phyloP scores from a whole-genome alignment of 495 filamentous ascomycete genomes.

The Recurvomyces mirabilis region DNA sequence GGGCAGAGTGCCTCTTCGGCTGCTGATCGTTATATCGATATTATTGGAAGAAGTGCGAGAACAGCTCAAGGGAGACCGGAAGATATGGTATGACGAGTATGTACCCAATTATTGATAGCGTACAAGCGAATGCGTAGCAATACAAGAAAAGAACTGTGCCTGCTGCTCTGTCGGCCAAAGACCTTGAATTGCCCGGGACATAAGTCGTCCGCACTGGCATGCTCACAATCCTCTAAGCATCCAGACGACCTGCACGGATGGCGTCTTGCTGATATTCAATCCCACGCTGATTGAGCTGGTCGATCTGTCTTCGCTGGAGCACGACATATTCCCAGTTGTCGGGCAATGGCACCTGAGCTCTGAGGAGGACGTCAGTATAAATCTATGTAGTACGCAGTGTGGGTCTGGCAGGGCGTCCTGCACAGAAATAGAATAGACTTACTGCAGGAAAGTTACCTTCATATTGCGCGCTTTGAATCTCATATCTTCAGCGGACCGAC shows the following conservation, averaged over 20 bases:
- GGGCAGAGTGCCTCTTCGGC: not conserved
- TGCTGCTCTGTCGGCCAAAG: too few species aligned
- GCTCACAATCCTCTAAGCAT: too few species aligned
- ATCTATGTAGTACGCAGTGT: too few species aligned
- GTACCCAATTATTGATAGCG: constrained; percentile 4
- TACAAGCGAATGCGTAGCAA: not conserved
- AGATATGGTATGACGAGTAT: constrained; percentile 2
- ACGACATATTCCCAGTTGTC: constrained; percentile 10
- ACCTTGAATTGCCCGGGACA: too few species aligned
- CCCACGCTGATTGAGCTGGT: constrained; percentile 6
- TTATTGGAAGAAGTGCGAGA: not conserved
- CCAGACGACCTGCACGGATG: constrained; percentile 2
- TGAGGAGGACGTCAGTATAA: constrained; percentile 3
- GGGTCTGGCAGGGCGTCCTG: too few species aligned
- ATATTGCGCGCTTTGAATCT: constrained; percentile 22
- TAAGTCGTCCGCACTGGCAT: too few species aligned
- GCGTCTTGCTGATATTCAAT: constrained; percentile 7
- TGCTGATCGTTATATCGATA: not conserved
- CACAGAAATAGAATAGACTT: constrained; percentile 1
- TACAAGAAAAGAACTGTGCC: too few species aligned
- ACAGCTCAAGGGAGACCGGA: not conserved
- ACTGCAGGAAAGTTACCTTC: constrained; percentile 14
- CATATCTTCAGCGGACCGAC: constrained; percentile 13
- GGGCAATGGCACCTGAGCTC: constrained; percentile 7
- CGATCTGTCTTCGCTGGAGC: constrained; percentile 15